Conservation (phyloP, 768 basidiomycete genomes). For the Russula vinacea region DNA sequence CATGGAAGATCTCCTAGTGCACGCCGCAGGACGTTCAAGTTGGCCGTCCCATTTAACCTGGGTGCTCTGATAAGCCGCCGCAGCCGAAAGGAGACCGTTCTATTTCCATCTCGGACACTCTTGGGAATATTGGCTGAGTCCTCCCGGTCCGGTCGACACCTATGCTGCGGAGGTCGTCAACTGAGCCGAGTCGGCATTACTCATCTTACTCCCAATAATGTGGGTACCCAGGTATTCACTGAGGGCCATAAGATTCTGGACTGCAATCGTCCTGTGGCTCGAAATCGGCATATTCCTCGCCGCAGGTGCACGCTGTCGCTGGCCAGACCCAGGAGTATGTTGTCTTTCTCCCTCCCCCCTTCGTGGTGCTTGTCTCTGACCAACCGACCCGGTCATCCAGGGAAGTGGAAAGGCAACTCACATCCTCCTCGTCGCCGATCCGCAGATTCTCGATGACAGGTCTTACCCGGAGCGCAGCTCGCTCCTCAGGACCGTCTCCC, state of each 20-base stretch:
- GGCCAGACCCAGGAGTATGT: conserved; percentile 20
- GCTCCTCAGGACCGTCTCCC: conserved; percentile 56
- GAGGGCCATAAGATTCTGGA: conserved; percentile 54
- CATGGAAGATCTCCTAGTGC: neutral
- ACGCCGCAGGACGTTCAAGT: neutral
- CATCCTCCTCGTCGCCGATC: conserved; percentile 83
- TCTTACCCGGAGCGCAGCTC: conserved; percentile 65
- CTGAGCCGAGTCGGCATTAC: neutral
- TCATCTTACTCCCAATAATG: neutral
- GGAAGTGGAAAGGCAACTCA: conserved; percentile 15
- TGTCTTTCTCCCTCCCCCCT: too few relatives aligned
- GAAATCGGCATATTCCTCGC: conserved; percentile 59
- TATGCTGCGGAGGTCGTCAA: too few relatives aligned
- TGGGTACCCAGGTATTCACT: conserved; percentile 16
- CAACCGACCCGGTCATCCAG: neutral
- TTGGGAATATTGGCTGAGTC: too few relatives aligned
- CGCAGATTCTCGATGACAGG: conserved; percentile 74
- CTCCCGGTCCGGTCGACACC: too few relatives aligned
- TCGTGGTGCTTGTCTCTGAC: neutral
- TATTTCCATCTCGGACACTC: too few relatives aligned
- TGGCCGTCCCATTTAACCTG: too few relatives aligned
- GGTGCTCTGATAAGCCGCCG: too few relatives aligned
- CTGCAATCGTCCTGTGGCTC: conserved; percentile 62
- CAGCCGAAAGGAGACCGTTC: too few relatives aligned
- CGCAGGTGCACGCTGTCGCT: conserved; percentile 7